Base-by-base conservation (phyloP, 768 basidiomycete genomes). In the Rhizopogon rudus region DNA sequence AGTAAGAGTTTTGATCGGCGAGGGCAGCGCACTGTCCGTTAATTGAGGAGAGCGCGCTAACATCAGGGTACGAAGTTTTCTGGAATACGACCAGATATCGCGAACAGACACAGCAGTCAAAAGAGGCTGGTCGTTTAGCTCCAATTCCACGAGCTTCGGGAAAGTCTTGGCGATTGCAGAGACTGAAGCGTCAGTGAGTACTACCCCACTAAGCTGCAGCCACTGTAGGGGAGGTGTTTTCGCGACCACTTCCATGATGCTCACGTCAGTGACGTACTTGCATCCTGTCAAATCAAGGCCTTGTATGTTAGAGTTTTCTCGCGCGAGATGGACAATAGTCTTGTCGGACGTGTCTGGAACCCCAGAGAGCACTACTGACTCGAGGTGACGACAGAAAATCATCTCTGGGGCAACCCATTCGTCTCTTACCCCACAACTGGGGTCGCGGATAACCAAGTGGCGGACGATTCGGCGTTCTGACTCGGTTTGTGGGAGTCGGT, bases 21-120 rank as follows among this genome's bases (percentile, higher is more conserved):
- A 77, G 10, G 92, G 92, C 67, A 95, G 90, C 1, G 84, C 84
- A 61, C 79, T 84, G 74, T 95, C 91, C 28, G 88, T 88, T 61
- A 97, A 71, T 13, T 83, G 74, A 28, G 79, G 68, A 67, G 93
- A 97, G 51, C 88, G 86, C 40, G 88, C 85, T 45, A 98, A 72
- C 60, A 87, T 84, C 57, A 97, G 67, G 44, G 79, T 82, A 7
- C 90, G 79, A 52, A 98, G 75, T 65, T 84, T 88, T 59, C 89
- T 82, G 44, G 87, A 87, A 69, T 84, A 91, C 31, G 79, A 77
- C 79, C 93, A 88, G n/a, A 97, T 77, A 63, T 92, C 90, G 39
- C 87, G 82, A 35, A 92, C 77, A 0, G 90, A 84, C 44, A 79
- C 66, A 6, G 81, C 79, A 7, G 88, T 89, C 53, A 97, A 63